These are phyloP conservation scores for Castanea crenata DNA, from an alignment of 306 rosid genomes.

Conservation along the genomic window DNA sequence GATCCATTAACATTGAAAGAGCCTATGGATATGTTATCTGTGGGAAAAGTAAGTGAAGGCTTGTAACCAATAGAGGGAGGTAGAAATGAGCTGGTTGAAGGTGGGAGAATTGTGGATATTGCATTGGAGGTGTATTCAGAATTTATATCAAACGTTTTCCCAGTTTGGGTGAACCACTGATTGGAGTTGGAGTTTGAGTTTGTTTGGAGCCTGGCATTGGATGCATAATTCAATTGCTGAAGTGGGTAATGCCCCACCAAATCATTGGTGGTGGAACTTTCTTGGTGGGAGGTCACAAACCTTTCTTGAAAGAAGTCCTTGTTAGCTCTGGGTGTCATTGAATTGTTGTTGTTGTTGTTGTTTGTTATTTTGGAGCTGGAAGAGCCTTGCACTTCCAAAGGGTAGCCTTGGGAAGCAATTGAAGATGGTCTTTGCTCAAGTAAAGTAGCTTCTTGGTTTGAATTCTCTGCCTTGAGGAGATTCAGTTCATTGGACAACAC, in stretches of 20 bases:
- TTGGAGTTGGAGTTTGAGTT: constrained; percentile 38
- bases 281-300: constrained; percentile 31
- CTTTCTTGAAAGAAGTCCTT: constrained; percentile 36
- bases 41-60: constrained; percentile 32
- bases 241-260: constrained; percentile 44
- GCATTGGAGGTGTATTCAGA: constrained; percentile 34
- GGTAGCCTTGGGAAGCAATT: constrained; percentile 22
- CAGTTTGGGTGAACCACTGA: constrained; percentile 40
- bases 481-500: constrained; percentile 40
- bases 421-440: constrained; percentile 38
- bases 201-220: constrained; percentile 24
- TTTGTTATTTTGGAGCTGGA: constrained; percentile 25
- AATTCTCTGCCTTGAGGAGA: constrained; percentile 38
- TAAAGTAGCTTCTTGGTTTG: constrained; percentile 35
- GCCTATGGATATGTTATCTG: constrained; percentile 29
- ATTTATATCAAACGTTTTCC: constrained; percentile 39
- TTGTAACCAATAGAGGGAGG: constrained; percentile 40
- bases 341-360: constrained; percentile 19
- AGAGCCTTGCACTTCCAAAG: constrained; percentile 34
- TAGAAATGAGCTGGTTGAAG: constrained; percentile 32
- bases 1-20: constrained; percentile 38
- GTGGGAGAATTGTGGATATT: constrained; percentile 35
- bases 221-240: constrained; percentile 33
- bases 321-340: constrained; percentile 20
- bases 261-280: constrained; percentile 32